Evolutionary conservation across 768 basidiomycete species (phyloP).

Genomic region (Coprinopsis cinerea): DNA sequence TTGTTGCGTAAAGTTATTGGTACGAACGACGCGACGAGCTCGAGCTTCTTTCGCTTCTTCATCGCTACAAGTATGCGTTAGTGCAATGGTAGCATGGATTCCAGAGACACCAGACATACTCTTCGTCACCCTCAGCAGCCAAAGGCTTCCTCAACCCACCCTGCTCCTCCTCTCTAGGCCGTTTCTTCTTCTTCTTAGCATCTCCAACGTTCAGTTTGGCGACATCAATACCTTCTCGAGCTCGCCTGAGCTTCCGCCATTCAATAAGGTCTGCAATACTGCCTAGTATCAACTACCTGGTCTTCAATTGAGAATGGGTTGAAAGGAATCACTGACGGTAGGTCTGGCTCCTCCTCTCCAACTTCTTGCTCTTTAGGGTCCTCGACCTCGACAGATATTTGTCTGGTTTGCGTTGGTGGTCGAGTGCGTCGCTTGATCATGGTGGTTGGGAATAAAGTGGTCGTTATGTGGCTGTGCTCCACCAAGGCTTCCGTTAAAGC

Average conservation of each 20-base stretch:
- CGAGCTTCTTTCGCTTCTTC: slow-evolving; percentile 63
- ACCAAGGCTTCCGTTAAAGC: background rate
- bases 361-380: slow-evolving; percentile 19
- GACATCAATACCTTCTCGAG: slow-evolving; percentile 80
- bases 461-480: slow-evolving; percentile 14
- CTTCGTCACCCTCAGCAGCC: slow-evolving; percentile 53
- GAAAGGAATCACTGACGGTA: slow-evolving; percentile 41
- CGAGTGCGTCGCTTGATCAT: slow-evolving; percentile 76
- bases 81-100: background rate
- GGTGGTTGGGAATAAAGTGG: background rate
- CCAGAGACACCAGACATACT: slow-evolving; percentile 35
- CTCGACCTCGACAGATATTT: slow-evolving; percentile 38
- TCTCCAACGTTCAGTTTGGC: slow-evolving; percentile 84
- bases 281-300: slow-evolving; percentile 7
- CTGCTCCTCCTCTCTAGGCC: slow-evolving; percentile 42
- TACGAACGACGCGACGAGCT: slow-evolving; percentile 66
- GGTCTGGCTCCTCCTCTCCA: slow-evolving; percentile 38
- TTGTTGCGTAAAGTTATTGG: slow-evolving; percentile 96
- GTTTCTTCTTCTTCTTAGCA: slow-evolving; percentile 54
- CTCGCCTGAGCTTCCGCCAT: slow-evolving; percentile 66
- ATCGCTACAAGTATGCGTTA: slow-evolving; percentile 34
- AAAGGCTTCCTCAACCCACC: slow-evolving; percentile 47
- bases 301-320: background rate
- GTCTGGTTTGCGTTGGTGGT: slow-evolving; percentile 54
- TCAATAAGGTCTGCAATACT: slow-evolving; percentile 84